Base-by-base conservation (phyloP, 1,139 yeast species). In the Pneumocystis jirovecii region DNA sequence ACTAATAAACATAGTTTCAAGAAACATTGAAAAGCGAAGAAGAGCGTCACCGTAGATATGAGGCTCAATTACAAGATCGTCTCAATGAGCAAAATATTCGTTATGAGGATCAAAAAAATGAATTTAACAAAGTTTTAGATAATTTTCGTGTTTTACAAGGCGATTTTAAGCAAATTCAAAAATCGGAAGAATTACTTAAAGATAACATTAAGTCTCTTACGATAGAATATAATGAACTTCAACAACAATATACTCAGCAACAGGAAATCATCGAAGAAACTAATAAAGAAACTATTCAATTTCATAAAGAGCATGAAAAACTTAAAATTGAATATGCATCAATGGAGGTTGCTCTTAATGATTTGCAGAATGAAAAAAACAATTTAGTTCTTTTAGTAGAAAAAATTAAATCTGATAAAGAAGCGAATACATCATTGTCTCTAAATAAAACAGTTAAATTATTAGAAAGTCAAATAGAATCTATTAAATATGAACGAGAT, bases 21-120 rank as follows among this genome's bases (percentile, higher is more conserved):
- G 66, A 65, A 12, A 62, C 60, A 5, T 44, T 65, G 21, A 60
- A 63, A 15, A 25, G 44, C 25, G 64, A 65, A 50, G 34, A 60
- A 25, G 34, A 60, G n/a, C 44, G 65, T 8, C 65, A 65, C 21
- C 59, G 40, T 34, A 31, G 8, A 35, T 61, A 60, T 15, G 65
- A 65, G 56, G 37, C 44, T 12, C 37, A 45, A 10, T 59, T 63
- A 39, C 60, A 60, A 37, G 60, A 59, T n/a, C 63, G 63, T 29
- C 34, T 65, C 12, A 65, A 65, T 39, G 65, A 65, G 31, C 61
- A 60, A 8, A 40, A 40, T 42, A 17, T 60, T 60, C 62, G 7
- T 25, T 40, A 60, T 34, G 62, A 42, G 21, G 25, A 60, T 25
- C 62, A 40, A 25, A 42, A 60, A 25, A 42, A 60, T 10, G 57